Evolutionary conservation across 768 basidiomycete genomes (phyloP).

Genomic region (Kwoniella mangroviensis): DNA sequence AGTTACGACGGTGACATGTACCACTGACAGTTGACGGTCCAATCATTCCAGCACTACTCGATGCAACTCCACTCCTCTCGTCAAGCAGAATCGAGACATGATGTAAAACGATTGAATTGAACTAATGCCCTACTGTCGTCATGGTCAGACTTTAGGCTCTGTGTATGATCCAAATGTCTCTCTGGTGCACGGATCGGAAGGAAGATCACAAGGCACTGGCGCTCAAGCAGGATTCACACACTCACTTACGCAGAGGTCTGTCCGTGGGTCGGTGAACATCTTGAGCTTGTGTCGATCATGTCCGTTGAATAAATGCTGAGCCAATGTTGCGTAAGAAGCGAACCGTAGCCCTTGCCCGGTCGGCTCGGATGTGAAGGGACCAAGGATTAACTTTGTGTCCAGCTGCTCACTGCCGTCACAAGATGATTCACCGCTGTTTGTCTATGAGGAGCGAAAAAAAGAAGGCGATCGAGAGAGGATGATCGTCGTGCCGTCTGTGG

Average conservation of each 20-base stretch:
- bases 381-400: background rate
- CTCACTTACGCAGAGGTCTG: background rate
- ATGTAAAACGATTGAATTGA: no score
- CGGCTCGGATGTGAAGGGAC: slow-evolving; percentile 15
- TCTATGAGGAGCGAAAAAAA: no score
- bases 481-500: background rate
- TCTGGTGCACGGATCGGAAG: background rate
- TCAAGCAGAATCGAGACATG: no score
- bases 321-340: background rate
- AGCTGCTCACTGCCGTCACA: background rate
- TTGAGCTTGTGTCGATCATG: background rate
- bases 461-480: background rate
- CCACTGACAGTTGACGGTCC: no score
- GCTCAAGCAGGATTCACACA: background rate
- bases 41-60: no score
- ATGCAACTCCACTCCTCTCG: no score
- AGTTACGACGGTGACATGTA: no score
- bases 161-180: background rate
- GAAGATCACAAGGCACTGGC: background rate
- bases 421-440: background rate
- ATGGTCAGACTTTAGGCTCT: no score
- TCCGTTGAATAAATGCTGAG: background rate
- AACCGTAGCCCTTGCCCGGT: no score
- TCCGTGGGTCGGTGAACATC: background rate
- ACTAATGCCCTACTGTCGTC: no score